phyloP scores from a whole-genome alignment of 805 yeast species.

The Sugiyamaella floridensis region DNA sequence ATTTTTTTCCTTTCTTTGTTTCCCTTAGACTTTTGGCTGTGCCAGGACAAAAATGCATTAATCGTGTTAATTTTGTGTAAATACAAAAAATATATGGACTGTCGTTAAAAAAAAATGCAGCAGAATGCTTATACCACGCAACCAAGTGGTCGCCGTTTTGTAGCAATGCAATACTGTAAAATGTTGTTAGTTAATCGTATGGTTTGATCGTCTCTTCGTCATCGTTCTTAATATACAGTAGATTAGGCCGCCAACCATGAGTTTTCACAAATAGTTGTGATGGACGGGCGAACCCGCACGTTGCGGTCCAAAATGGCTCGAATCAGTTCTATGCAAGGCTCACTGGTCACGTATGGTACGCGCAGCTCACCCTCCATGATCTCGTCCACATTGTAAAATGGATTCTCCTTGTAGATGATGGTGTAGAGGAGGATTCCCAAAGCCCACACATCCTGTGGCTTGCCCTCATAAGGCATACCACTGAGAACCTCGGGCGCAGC shows the following conservation, averaged over 20 bases:
- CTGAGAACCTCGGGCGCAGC: constrained; percentile 95
- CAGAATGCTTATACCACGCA: too few relatives aligned
- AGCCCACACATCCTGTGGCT: constrained; percentile 97
- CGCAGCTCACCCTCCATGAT: constrained; percentile 84
- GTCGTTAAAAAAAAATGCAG: background rate
- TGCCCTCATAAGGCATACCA: constrained; percentile 86
- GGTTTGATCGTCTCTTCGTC: background rate
- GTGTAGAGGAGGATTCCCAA: constrained; percentile 87
- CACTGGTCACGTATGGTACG: constrained; percentile 54
- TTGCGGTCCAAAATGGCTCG: constrained; percentile 61
- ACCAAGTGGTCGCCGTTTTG: background rate
- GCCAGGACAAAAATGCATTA: background rate
- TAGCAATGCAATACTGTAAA: background rate
- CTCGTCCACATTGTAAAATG: constrained; percentile 92
- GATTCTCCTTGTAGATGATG: constrained; percentile 86
- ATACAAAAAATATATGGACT: background rate
- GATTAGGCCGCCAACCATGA: constrained; percentile 46
- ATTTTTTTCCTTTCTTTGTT: too few relatives aligned
- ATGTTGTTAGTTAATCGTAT: background rate
- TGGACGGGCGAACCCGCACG: constrained; percentile 60
- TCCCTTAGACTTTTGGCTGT: background rate
- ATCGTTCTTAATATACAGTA: background rate
- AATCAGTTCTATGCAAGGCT: constrained; percentile 59
- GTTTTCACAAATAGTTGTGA: constrained; percentile 61
- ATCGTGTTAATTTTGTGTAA: background rate